Conservation (phyloP, 345 rosid genomes). For the Excoecaria agallocha region DNA sequence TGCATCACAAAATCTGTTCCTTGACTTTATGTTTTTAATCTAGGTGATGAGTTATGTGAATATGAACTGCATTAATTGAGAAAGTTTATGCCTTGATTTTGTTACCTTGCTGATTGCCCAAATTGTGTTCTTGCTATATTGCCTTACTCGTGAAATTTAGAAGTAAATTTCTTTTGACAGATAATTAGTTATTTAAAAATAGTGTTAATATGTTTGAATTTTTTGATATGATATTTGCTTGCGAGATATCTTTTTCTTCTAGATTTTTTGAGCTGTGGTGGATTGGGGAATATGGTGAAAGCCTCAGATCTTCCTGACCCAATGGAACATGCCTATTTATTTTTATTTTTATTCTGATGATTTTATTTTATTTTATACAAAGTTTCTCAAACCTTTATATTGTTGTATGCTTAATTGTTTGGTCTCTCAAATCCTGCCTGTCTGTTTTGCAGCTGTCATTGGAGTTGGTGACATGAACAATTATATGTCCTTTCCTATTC, state of each 20-base stretch:
- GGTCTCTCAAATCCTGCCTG: constrained; percentile 41
- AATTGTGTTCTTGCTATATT: background rate
- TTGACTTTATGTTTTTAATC: no score
- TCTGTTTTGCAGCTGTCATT: constrained; percentile 56
- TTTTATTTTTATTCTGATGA: no score
- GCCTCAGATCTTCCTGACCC: no score
- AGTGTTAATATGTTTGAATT: no score
- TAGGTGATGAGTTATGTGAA: no score
- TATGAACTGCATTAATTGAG: background rate
- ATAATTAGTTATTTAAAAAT: constrained; percentile 19
- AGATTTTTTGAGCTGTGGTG: no score
- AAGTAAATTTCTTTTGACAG: constrained; percentile 4
- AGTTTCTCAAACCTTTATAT: background rate
- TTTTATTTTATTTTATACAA: no score
- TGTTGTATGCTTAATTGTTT: constrained; percentile 14
- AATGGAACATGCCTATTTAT: no score
- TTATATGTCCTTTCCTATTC: constrained; percentile 24
- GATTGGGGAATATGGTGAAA: no score
- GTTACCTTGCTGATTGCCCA: background rate
- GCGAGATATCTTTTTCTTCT: no score
- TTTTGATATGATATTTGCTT: no score
- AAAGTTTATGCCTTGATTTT: background rate
- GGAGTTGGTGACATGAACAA: constrained; percentile 52
- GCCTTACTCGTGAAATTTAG: background rate
- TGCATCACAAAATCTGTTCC: no score